A percentile compares a stretch with the other conserved stretches of the same genome.
Conservation (phyloP, 2,329 filamentous ascomycete species). For the Didymella glomerata region DNA sequence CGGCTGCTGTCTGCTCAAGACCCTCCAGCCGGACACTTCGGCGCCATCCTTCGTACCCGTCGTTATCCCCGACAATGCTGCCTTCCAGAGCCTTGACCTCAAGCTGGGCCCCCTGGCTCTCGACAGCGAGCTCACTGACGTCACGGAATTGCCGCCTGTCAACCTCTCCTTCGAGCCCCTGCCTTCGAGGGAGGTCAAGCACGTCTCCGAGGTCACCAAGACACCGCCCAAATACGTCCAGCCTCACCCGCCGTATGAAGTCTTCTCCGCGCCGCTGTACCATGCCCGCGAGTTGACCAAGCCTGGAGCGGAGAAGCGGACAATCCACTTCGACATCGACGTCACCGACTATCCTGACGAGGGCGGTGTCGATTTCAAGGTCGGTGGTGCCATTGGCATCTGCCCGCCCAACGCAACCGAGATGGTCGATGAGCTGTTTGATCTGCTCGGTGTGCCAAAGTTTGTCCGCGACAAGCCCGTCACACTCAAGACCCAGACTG, state of each 20-base stretch:
- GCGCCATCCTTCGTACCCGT: conserved; percentile 58
- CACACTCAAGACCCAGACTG: conserved; percentile 77
- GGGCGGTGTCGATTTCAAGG: conserved; percentile 88
- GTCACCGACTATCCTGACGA: conserved; percentile 93
- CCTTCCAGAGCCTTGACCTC: conserved; percentile 80
- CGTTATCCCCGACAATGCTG: conserved; percentile 77
- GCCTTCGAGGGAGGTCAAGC: conserved; percentile 52
- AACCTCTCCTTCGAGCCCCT: conserved; percentile 75
- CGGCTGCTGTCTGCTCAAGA: conserved; percentile 69
- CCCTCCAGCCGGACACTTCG: conserved; percentile 58
- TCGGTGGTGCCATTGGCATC: conserved; percentile 93
- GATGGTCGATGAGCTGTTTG: conserved; percentile 83
- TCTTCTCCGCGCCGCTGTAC: conserved; percentile 88
- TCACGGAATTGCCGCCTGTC: conserved; percentile 76
- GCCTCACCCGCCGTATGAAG: conserved; percentile 90
- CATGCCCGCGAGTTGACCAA: conserved; percentile 86
- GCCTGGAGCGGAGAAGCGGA: conserved; percentile 91
- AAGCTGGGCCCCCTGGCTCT: conserved; percentile 77
- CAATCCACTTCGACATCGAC: conserved; percentile 96
- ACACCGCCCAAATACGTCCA: conserved; percentile 91
- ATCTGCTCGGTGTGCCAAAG: conserved; percentile 80
- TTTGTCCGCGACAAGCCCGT: conserved; percentile 86
- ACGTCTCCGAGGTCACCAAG: conserved; percentile 56
- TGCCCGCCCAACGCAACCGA: conserved; percentile 83
- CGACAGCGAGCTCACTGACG: conserved; percentile 73